Conservation (phyloP, 2,329 filamentous ascomycete species). For the Zymoseptoria tritici region DNA sequence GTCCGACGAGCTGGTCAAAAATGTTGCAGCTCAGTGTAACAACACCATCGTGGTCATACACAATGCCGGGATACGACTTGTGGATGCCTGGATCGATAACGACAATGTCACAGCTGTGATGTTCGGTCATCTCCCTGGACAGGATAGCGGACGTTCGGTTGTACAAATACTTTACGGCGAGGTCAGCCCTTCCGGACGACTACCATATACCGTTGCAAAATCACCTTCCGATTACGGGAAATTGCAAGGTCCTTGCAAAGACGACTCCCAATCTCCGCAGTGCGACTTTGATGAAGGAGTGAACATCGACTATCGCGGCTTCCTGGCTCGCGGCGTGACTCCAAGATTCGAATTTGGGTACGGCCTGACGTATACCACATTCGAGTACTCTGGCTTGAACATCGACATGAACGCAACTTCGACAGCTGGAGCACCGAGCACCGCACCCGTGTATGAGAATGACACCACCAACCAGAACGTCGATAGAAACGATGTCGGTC, state of each 20-base stretch:
- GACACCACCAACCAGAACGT: conserved; percentile 24
- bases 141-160: conserved; percentile 53
- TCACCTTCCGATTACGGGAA: conserved; percentile 50
- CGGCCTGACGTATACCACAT: conserved; percentile 32
- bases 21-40: conserved; percentile 52
- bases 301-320: conserved; percentile 33
- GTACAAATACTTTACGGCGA: conserved; percentile 53
- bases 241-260: conserved; percentile 31
- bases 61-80: conserved; percentile 54
- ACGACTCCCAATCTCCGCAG: conserved; percentile 20
- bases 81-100: conserved; percentile 56
- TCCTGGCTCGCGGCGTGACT: conserved; percentile 24
- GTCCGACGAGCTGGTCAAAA: conserved; percentile 50
- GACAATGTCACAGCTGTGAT: conserved; percentile 58
- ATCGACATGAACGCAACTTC: conserved; percentile 23
- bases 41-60: conserved; percentile 60
- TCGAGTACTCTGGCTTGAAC: conserved; percentile 28
- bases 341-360: conserved; percentile 32
- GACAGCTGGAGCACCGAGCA: conserved; percentile 13
- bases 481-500: conserved; percentile 15
- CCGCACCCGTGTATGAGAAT: conserved; percentile 22
- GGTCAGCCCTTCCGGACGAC: conserved; percentile 49
- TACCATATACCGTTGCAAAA: conserved; percentile 56
- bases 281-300: conserved; percentile 31
- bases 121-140: conserved; percentile 57